Base-by-base conservation (phyloP, 257 asterid genomes). In the Echites panduratus region DNA sequence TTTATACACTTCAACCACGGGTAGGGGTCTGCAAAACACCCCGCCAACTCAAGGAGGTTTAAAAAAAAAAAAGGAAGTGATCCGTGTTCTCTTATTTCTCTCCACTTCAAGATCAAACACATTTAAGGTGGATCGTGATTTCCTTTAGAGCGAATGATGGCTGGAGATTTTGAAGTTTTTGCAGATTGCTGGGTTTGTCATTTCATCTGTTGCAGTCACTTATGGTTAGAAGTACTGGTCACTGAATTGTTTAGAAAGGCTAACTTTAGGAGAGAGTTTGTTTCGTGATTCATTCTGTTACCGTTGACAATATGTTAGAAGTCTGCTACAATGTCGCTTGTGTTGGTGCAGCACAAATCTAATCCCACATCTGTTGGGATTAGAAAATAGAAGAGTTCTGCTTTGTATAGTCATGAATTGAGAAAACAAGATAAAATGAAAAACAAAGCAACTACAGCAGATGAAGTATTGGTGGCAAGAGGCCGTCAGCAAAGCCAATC, bases 91-190 rank as follows among this genome's bases (percentile, higher is more conserved):
- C 88, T 92, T 0, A 92, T 93, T 79, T 89, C 96, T 0, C 87
- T 89, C 32, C 96, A 93, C 89, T 90, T 93, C 91, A 89, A 89
- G 89, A 90, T 90, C 85, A 90, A 87, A 65, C 98, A 96, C 59
- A 69, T 69, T 26, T 69, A 29, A 49, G 78, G 0, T 49, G 40
- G 67, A 47, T 43, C 66, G 20, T 24, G 38, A 17, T 27, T 2
- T 43, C 13, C 24, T 68, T 32, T 32, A 66, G 57, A 67, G 29
- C 19, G 19, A 27, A 45, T 19, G 56, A 49, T 14, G n/a, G 32
- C 71, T 6, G 17, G 40, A 64, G 59, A 56, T 56, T 19, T 20
- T 52, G 72, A 74, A 38, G 65, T 52, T 64, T 4, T 35, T 24
- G 67, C 47, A 14, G 72, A 40, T 43, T 54, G 73, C 68, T 54